A percentile compares a stretch with the other conserved stretches of the same genome.
These are phyloP conservation scores for Neurospora sp. DNA, from an alignment of 495 filamentous ascomycete genomes.

Conservation along the genomic window DNA sequence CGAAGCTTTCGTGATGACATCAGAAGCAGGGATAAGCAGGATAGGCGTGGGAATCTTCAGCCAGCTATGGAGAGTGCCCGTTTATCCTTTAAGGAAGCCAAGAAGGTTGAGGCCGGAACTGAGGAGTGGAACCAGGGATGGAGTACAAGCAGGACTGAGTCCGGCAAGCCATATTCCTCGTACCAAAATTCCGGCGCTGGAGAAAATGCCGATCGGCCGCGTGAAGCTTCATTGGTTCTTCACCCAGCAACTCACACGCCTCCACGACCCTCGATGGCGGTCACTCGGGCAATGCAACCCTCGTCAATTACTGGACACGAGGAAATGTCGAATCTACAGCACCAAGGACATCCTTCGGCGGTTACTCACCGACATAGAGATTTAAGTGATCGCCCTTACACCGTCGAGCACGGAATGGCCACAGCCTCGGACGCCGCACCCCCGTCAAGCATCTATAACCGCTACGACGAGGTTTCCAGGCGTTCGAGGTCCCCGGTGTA, in stretches of 20 bases:
- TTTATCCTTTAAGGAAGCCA: neutral
- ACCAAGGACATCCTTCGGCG: neutral
- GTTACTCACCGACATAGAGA: neutral
- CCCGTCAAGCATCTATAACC: conserved; percentile 1
- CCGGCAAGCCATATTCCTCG: neutral
- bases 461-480: neutral
- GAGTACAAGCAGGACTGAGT: neutral
- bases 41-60: neutral
- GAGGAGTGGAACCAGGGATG: neutral
- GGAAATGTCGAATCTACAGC: neutral
- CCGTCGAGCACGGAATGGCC: neutral
- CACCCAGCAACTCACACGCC: neutral
- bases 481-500: conserved; percentile 1
- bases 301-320: neutral
- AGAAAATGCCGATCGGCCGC: neutral
- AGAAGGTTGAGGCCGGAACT: neutral
- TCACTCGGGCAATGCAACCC: neutral
- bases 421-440: neutral
- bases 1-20: neutral
- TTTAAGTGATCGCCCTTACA: neutral
- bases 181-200: neutral
- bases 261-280: neutral
- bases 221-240: neutral
- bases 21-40: neutral
- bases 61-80: neutral